These are phyloP conservation scores for Aspergillus ochraceus DNA, from an alignment of 2,329 filamentous ascomycete genomes.

Conservation along the genomic window DNA sequence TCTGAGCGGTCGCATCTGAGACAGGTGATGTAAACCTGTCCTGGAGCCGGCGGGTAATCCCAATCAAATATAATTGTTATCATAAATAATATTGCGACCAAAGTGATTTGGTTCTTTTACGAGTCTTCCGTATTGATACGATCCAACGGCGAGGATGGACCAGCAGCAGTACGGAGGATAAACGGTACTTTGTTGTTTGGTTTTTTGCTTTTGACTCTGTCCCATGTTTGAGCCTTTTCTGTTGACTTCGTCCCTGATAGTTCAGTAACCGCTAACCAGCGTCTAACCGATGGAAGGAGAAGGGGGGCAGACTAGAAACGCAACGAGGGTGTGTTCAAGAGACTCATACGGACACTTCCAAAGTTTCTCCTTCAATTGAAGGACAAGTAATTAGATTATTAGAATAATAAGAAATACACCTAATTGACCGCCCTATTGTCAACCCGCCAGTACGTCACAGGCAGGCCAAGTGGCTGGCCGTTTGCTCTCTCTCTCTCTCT, in stretches of 20 bases:
- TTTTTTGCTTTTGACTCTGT: too few species aligned
- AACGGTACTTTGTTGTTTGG: too few species aligned
- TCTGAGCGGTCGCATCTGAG: constrained; percentile 10
- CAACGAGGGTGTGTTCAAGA: too few species aligned
- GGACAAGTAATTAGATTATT: too few species aligned
- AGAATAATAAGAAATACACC: too few species aligned
- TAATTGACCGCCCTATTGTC: constrained; percentile 9
- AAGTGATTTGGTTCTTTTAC: neutral
- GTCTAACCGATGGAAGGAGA: too few species aligned
- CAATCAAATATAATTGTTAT: neutral
- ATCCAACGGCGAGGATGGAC: neutral
- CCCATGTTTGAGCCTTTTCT: neutral
- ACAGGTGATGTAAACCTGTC: constrained; percentile 13
- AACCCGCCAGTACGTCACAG: constrained; percentile 3
- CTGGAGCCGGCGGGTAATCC: neutral
- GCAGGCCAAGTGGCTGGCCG: constrained; percentile 4
- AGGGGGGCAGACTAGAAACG: too few species aligned
- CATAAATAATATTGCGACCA: neutral
- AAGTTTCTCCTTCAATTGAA: too few species aligned
- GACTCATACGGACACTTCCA: too few species aligned
- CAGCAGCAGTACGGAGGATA: neutral
- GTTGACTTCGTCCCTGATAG: too few species aligned
- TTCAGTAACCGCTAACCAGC: too few species aligned
- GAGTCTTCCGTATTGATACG: neutral
- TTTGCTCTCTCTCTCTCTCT: neutral